Conservation (phyloP, 257 asterid genomes). For the Galeopsis tetrahit region DNA sequence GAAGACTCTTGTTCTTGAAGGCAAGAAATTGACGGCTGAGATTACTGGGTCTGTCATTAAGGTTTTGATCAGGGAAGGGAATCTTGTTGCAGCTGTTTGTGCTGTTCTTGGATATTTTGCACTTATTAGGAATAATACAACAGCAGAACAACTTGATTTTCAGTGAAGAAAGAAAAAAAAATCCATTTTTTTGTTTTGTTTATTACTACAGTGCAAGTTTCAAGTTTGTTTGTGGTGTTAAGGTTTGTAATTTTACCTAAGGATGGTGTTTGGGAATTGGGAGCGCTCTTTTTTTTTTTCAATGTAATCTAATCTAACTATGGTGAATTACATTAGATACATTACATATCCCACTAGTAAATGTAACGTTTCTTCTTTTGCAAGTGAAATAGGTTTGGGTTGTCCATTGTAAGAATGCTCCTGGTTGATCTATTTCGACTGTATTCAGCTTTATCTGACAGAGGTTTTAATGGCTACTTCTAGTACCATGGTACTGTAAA, state of each 20-base stretch:
- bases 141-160: conserved; percentile 28
- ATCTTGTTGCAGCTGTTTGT: conserved; percentile 79
- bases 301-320: conserved; percentile 17
- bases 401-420: conserved; percentile 20
- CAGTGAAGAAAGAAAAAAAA: background rate
- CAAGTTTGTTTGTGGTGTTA: background rate
- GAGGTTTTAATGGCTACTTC: conserved; percentile 20
- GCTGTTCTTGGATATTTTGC: conserved; percentile 82
- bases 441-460: conserved; percentile 2
- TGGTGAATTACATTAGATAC: background rate
- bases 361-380: background rate
- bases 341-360: no score
- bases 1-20: conserved; percentile 68
- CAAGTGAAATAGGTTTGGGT: conserved; percentile 7
- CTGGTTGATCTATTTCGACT: conserved; percentile 29
- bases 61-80: conserved; percentile 87
- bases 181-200: background rate
- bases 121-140: conserved; percentile 45
- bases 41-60: conserved; percentile 65
- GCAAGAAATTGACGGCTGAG: conserved; percentile 83
- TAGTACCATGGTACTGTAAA: conserved; percentile 18
- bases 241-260: conserved; percentile 12
- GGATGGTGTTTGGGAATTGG: background rate
- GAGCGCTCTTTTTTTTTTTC: background rate
- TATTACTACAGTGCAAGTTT: no score